Evolutionary conservation across 768 basidiomycete genomes (phyloP).

Genomic region (Auricularia auricula-judae): DNA sequence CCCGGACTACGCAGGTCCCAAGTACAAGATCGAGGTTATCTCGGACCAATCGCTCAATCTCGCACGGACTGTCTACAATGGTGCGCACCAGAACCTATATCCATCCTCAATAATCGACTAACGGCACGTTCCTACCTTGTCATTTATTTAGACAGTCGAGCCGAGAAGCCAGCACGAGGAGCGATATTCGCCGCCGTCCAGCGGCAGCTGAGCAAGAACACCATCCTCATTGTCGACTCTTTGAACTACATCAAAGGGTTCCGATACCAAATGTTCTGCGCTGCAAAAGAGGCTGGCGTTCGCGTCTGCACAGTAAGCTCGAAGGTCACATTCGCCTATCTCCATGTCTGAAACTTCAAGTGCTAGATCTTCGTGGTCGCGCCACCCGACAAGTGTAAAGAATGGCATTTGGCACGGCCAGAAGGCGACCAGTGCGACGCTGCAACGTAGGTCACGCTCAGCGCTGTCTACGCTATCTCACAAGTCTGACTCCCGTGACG

Average conservation of each 20-base stretch:
- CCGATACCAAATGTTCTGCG: constrained; percentile 96
- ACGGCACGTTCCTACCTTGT: not conserved
- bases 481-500: constrained; percentile 1
- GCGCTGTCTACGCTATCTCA: not conserved
- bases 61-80: constrained; percentile 57
- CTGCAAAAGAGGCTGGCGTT: constrained; percentile 77
- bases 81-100: constrained; percentile 28
- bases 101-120: not conserved
- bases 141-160: constrained; percentile 43
- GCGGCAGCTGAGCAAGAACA: constrained; percentile 57
- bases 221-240: constrained; percentile 80
- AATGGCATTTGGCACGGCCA: constrained; percentile 55
- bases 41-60: constrained; percentile 68
- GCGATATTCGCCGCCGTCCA: constrained; percentile 76
- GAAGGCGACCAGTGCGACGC: constrained; percentile 43
- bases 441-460: constrained; percentile 53
- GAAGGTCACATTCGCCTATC: not conserved
- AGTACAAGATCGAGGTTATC: constrained; percentile 35
- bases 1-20: constrained; percentile 41
- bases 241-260: constrained; percentile 98
- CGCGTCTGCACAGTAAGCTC: constrained; percentile 74
- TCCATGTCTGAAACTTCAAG: constrained; percentile 2
- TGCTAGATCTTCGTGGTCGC: constrained; percentile 66
- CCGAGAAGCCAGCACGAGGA: constrained; percentile 84
- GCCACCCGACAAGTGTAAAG: constrained; percentile 59